Percentiles rank a stretch among this genome's conserved stretches.
Evolutionary conservation across 257 asterid genomes (phyloP).

Genomic region (Solanum dulcamara): DNA sequence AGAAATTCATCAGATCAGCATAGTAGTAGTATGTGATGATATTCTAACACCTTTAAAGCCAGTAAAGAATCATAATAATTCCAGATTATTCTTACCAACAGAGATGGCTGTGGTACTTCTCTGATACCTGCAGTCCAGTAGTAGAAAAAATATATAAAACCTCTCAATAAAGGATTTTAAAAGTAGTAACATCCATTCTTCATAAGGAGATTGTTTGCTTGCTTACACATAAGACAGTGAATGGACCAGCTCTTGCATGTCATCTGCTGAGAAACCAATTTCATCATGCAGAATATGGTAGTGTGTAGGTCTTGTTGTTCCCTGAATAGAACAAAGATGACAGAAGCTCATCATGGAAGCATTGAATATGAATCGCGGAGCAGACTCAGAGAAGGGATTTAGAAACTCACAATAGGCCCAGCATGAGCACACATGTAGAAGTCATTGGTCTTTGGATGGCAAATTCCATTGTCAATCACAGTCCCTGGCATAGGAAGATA

Average conservation of each 20-base stretch:
- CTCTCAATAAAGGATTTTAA: not conserved
- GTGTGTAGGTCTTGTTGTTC: slow-evolving; percentile 68
- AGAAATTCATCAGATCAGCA: not conserved
- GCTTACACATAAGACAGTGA: slow-evolving; percentile 68
- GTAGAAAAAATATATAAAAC: not conserved
- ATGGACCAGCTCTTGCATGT: slow-evolving; percentile 61
- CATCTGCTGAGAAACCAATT: slow-evolving; percentile 58
- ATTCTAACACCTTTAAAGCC: not conserved
- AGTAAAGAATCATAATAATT: not conserved
- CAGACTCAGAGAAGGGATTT: not conserved
- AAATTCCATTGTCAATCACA: slow-evolving; percentile 49
- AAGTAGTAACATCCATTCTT: not conserved
- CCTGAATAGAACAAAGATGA: slow-evolving; percentile 22
- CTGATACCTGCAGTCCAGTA: slow-evolving; percentile 46
- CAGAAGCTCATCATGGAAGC: not conserved
- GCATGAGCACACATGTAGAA: slow-evolving; percentile 82
- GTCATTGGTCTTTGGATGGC: slow-evolving; percentile 51
- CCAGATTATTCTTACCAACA: slow-evolving; percentile 35
- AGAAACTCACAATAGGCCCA: slow-evolving; percentile 51
- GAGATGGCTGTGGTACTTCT: slow-evolving; percentile 80
- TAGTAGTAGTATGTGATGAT: not conserved
- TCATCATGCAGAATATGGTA: slow-evolving; percentile 68
- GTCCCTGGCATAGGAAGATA: slow-evolving; percentile 39
- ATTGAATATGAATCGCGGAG: not conserved
- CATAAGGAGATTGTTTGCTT: slow-evolving; percentile 1